These are phyloP conservation scores for Pseudogymnoascus sp. DNA, from an alignment of 2,329 filamentous ascomycete genomes.

Conservation along the genomic window DNA sequence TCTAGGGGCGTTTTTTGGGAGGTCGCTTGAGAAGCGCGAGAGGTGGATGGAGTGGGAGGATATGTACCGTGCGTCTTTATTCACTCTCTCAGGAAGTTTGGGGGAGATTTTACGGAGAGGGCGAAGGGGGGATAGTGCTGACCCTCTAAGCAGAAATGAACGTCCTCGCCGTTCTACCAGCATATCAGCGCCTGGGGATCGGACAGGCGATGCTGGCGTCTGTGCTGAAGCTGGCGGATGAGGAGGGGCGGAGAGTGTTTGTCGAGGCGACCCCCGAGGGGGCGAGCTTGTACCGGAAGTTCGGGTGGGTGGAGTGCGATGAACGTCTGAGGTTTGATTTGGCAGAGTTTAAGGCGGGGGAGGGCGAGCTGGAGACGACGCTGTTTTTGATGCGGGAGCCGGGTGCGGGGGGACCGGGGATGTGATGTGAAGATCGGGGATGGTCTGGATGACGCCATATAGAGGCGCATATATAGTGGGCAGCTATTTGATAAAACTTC, in stretches of 20 bases:
- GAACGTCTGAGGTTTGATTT: constrained; percentile 21
- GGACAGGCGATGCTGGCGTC: constrained; percentile 32
- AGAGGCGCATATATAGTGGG: constrained; percentile 4
- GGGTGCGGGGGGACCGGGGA: not conserved
- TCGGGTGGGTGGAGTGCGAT: constrained; percentile 31
- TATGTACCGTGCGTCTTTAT: not conserved
- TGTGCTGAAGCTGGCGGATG: constrained; percentile 34
- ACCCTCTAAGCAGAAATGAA: constrained; percentile 23
- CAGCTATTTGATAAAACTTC: not conserved
- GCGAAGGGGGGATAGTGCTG: not conserved
- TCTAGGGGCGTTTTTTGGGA: not conserved
- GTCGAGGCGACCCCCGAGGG: constrained; percentile 36
- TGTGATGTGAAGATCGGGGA: constrained; percentile 8
- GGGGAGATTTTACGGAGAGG: not conserved
- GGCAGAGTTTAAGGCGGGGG: not conserved
- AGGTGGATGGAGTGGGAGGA: not conserved
- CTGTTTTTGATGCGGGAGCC: constrained; percentile 11
- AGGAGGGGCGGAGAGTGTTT: constrained; percentile 30
- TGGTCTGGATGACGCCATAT: constrained; percentile 6
- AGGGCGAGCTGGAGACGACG: not conserved
- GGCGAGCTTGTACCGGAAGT: constrained; percentile 33
- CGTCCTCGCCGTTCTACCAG: constrained; percentile 33
- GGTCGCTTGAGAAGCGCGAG: not conserved
- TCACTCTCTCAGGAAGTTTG: not conserved
- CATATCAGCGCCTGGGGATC: constrained; percentile 33